Evolutionary conservation across 345 rosid species (phyloP), one percentile per base, ranked within the genome.

Genomic region (Dimocarpus longan): DNA sequence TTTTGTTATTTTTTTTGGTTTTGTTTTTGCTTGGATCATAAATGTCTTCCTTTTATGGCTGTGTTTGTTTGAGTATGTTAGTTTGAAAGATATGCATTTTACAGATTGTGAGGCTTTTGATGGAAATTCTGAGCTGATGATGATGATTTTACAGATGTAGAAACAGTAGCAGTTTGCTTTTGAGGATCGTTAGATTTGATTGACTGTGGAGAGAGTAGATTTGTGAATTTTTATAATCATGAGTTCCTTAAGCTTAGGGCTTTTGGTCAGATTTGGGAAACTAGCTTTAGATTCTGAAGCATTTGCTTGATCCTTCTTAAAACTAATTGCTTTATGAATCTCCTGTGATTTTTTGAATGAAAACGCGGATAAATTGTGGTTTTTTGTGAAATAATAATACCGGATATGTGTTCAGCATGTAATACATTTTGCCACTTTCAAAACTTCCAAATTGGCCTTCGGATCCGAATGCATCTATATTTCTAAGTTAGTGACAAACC

Each of bases 341-440:
- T 71, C 86, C 82, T 16, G 48, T 60, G n/a, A n/a, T 43, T 26
- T 78, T 39, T 32, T 22, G 74, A 28, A 70, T 54, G 42, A 56
- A 72, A 59, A 19, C 64, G 1, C 7, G 5, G 24, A 22, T 46
- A 5, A 28, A 28, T 48, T 75, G 70, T 15, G 26, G 24, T 7
- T 12, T 65, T 5, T 80, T 52, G 54, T 63, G 74, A 70, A 4
- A 66, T 73, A 15, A 39, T 44, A 57, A 18, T 68, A 66, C 64
- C 60, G 74, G 76, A 59, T 39, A 73, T 32, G 62, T 3, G 40
- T 68, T 42, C 43, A 10, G 43, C 60, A 40, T 59, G 76, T 40
- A n/a, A 40, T 21, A 15, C 67, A 10, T 59, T 2, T n/a, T 21
- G 54, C 28, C 12, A 2, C 2, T 16, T 52, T n/a, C 24, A 16